phyloP scores from a whole-genome alignment of 2,329 filamentous ascomycete species.

The Chalaropsis thielavioides region DNA sequence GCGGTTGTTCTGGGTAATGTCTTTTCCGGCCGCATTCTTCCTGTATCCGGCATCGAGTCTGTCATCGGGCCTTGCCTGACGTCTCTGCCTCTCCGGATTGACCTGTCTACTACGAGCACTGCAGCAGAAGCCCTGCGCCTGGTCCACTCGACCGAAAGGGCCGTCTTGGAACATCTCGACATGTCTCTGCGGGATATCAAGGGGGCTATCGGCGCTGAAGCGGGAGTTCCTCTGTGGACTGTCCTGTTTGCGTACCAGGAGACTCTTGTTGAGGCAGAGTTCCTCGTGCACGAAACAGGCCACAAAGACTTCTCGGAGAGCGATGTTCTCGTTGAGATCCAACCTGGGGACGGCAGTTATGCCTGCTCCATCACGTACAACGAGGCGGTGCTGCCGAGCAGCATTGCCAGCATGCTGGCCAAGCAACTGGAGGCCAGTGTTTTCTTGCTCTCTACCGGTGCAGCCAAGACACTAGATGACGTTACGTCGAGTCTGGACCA shows the following conservation, averaged over 20 bases:
- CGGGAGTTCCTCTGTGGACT: constrained; percentile 53
- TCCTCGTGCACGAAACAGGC: constrained; percentile 37
- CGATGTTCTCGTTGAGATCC: constrained; percentile 59
- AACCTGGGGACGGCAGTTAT: constrained; percentile 39
- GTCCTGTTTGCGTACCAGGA: constrained; percentile 76
- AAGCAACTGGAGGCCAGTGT: constrained; percentile 45
- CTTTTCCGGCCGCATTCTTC: constrained; percentile 66
- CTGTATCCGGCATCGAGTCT: constrained; percentile 53
- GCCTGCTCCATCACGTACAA: constrained; percentile 35
- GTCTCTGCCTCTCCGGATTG: constrained; percentile 56
- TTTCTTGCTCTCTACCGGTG: constrained; percentile 22
- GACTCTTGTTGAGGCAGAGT: constrained; percentile 33
- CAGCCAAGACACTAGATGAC: constrained; percentile 15
- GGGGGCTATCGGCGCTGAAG: constrained; percentile 39
- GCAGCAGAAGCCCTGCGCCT: constrained; percentile 46
- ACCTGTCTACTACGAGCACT: constrained; percentile 37
- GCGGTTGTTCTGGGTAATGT: constrained; percentile 68
- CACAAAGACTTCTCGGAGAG: constrained; percentile 64
- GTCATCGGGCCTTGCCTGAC: constrained; percentile 69
- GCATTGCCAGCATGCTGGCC: constrained; percentile 42
- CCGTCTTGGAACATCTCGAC: constrained; percentile 47
- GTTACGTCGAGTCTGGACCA: constrained; percentile 21
- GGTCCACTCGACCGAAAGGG: constrained; percentile 51
- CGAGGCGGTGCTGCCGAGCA: constrained; percentile 33
- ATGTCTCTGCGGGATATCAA: constrained; percentile 57